Conservation (phyloP, 148 eudicot genomes). For the Polygonum aviculare region DNA sequence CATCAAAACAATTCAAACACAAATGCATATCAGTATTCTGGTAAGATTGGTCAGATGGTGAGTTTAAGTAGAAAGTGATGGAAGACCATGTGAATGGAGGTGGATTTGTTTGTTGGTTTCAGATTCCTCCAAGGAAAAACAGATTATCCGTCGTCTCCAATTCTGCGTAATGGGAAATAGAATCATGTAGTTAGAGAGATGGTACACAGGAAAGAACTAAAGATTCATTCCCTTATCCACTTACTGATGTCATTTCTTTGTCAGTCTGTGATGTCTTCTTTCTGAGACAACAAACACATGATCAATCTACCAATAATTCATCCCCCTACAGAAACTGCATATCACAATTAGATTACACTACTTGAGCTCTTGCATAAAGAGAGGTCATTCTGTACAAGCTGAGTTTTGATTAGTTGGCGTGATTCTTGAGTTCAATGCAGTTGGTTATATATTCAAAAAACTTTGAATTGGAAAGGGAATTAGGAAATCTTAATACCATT, state of each 20-base stretch:
- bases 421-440: constrained; percentile 19
- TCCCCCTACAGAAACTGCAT: not conserved
- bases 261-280: not conserved
- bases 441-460: too few species aligned
- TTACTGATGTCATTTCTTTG: constrained; percentile 6
- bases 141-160: not conserved
- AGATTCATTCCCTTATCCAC: not conserved
- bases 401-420: not conserved
- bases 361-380: not conserved
- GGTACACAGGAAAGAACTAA: not conserved
- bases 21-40: not conserved
- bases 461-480: too few species aligned
- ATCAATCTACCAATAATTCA: not conserved
- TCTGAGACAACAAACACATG: not conserved
- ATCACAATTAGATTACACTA: not conserved
- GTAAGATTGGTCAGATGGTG: not conserved
- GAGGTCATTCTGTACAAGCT: not conserved
- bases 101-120: not conserved
- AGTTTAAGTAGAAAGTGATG: not conserved
- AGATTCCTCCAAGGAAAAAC: constrained; percentile 6
- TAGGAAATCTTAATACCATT: too few species aligned
- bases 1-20: not conserved
- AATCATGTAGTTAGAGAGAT: not conserved
- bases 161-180: not conserved
- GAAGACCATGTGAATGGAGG: not conserved